Conservation (phyloP, 1,284 basidiomycete species). For the Cutaneotrichosporon sp. region DNA sequence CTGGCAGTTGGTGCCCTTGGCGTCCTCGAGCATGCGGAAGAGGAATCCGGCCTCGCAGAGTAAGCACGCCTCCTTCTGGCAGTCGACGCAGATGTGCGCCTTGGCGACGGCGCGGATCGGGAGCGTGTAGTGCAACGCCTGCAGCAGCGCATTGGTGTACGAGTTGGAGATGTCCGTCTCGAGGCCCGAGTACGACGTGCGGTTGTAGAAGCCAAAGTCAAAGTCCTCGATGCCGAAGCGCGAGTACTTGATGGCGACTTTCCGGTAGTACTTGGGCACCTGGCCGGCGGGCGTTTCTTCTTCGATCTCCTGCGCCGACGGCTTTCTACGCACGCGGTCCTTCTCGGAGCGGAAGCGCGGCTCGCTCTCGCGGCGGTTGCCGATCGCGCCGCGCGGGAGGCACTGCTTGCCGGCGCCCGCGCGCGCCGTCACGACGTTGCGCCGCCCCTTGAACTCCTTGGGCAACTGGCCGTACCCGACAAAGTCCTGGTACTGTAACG, state of each 20-base stretch:
- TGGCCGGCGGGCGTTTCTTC: slow-evolving; percentile 50
- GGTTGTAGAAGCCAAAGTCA: slow-evolving; percentile 96
- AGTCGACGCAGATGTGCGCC: slow-evolving; percentile 86
- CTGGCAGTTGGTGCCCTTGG: slow-evolving; percentile 91
- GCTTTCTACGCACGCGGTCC: slow-evolving; percentile 54
- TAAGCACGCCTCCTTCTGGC: slow-evolving; percentile 85
- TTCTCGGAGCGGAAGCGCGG: slow-evolving; percentile 82
- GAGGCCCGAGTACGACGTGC: slow-evolving; percentile 83
- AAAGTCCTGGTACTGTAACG: slow-evolving; percentile 84
- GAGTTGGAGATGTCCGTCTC: slow-evolving; percentile 98
- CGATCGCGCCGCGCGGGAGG: slow-evolving; percentile 26
- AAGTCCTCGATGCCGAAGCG: slow-evolving; percentile 99
- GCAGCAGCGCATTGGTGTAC: slow-evolving; percentile 91
- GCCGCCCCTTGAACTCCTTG: slow-evolving; percentile 75
- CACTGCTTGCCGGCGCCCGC: slow-evolving; percentile 45
- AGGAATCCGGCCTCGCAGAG: slow-evolving; percentile 96
- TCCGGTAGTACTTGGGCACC: slow-evolving; percentile 81
- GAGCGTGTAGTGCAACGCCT: slow-evolving; percentile 80
- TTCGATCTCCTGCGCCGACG: slow-evolving; percentile 22
- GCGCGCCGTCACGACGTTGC: slow-evolving; percentile 65
- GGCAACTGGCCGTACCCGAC: slow-evolving; percentile 84
- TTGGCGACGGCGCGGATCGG: slow-evolving; percentile 82
- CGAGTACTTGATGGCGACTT: slow-evolving; percentile 96
- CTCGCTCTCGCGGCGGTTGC: slow-evolving; percentile 52
- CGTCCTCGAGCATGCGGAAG: slow-evolving; percentile 93